phyloP scores from a whole-genome alignment of 805 yeast genomes.

The Zygoascus bituminiphila region DNA sequence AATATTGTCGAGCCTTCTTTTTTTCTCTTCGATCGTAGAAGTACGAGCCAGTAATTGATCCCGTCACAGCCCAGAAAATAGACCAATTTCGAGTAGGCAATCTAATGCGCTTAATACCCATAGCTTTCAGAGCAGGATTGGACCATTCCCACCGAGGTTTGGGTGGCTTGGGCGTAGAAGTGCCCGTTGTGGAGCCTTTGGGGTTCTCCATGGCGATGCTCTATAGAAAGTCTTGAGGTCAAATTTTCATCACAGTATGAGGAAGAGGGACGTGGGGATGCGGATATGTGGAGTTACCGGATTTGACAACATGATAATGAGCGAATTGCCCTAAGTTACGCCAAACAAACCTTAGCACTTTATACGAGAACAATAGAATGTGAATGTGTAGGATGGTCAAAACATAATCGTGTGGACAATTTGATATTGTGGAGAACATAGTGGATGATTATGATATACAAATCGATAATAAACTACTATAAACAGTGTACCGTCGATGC shows the following conservation, averaged over 20 bases:
- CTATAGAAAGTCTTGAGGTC: not conserved
- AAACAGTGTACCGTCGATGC: too few relatives aligned
- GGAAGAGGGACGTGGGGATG: not conserved
- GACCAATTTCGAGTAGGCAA: constrained; percentile 91
- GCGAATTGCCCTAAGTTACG: too few relatives aligned
- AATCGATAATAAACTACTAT: too few relatives aligned
- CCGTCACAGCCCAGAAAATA: constrained; percentile 72
- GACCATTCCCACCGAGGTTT: constrained; percentile 1
- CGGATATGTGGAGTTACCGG: not conserved
- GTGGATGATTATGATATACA: too few relatives aligned
- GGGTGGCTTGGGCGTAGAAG: not conserved
- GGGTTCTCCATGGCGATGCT: constrained; percentile 5
- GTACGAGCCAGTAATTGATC: constrained; percentile 62
- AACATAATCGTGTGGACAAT: too few relatives aligned
- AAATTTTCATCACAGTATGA: not conserved
- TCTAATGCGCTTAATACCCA: constrained; percentile 73
- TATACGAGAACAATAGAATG: too few relatives aligned
- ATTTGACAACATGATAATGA: too few relatives aligned
- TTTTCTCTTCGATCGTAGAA: constrained; percentile 74
- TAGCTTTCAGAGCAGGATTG: constrained; percentile 32
- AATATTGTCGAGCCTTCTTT: constrained; percentile 50
- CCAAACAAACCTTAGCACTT: too few relatives aligned
- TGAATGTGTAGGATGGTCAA: too few relatives aligned
- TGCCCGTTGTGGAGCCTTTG: constrained; percentile 10
- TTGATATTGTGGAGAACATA: too few relatives aligned